Evolutionary conservation across 2,329 filamentous ascomycete genomes (phyloP), one percentile per base, ranked within the genome.

Genomic region (Sordariomycetes sp.): DNA sequence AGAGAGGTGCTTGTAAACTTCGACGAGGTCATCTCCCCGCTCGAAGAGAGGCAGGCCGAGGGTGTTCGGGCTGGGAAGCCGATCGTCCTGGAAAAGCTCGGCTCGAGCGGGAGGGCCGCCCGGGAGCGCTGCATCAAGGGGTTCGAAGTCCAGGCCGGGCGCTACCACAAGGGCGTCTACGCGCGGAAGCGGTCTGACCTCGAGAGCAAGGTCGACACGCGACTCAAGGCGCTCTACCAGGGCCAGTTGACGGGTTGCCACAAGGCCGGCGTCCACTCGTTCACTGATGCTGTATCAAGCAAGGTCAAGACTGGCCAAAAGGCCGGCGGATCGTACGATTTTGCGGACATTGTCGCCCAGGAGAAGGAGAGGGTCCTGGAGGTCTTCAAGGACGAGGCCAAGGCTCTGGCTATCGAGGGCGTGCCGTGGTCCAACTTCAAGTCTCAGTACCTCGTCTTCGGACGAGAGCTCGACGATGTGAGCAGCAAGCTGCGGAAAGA

Each of bases 81-180:
- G 0, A 76, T 82, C 20, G 84, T 97, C 6, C 77, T 99, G 25
- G 74, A 84, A 0, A 85, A 88, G 46, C 79, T 99, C 7, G 94
- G 94, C 50, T 71, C 76, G 14, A 82, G 81, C 0, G 93, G 96
- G 75, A 86, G 84, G 58, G 73, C 76, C 35, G 86, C 92, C 7
- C 84, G 95, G 48, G 74, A 79, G 52, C 87, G 87, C 65, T 86
- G 88, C 35, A 76, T 97, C 60, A 87, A 87, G 65, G 84, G 84
- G n/a, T 99, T 99, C 66, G 90, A 96, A 69, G 82, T 81, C 0
- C 90, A 96, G 69, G 94, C 94, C 1, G 92, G 92, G 69, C 82
- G 94, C 62, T 99, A 99, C 70, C 94, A 97, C 78, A 97, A 97
- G 75, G 91, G 88, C 20, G 94, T 99, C 18, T 99, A 94, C 71